Conservation (phyloP, 768 basidiomycete genomes). For the Tulasnella sp. region DNA sequence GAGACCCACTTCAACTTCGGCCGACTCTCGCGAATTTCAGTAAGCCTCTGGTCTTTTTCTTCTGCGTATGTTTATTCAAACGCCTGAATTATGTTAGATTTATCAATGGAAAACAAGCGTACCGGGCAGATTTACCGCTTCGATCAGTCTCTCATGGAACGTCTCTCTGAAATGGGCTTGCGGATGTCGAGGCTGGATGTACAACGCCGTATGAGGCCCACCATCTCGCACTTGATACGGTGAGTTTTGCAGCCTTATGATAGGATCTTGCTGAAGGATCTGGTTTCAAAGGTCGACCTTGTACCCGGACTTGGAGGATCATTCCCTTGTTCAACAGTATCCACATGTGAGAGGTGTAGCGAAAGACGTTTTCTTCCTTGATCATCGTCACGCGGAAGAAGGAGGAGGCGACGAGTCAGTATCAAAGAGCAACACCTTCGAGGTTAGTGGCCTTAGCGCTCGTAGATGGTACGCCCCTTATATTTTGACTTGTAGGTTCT, state of each 20-base stretch:
- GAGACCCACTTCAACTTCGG: too few species aligned
- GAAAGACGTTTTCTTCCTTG: constrained; percentile 57
- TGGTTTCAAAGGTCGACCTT: constrained; percentile 39
- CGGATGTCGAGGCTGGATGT: constrained; percentile 60
- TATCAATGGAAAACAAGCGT: too few species aligned
- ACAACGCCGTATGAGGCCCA: constrained; percentile 65
- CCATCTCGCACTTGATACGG: constrained; percentile 53
- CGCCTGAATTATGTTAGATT: constrained; percentile 35
- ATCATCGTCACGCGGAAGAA: too few species aligned
- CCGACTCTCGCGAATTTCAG: background rate
- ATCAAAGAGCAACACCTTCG: constrained; percentile 55
- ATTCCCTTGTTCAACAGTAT: constrained; percentile 40
- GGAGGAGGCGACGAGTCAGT: constrained; percentile 54
- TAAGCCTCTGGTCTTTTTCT: constrained; percentile 37
- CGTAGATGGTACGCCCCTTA: constrained; percentile 41
- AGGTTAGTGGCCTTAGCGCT: too few species aligned
- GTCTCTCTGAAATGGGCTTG: constrained; percentile 43
- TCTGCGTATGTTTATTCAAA: background rate
- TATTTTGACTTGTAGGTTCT: constrained; percentile 42
- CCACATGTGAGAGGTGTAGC: constrained; percentile 49
- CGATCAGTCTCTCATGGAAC: constrained; percentile 67
- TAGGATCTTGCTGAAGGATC: too few species aligned
- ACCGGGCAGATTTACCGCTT: constrained; percentile 49
- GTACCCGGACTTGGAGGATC: constrained; percentile 50
- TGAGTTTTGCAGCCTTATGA: constrained; percentile 20